phyloP scores from a whole-genome alignment of 2,329 filamentous ascomycete species.

The Emergomyces africanus region DNA sequence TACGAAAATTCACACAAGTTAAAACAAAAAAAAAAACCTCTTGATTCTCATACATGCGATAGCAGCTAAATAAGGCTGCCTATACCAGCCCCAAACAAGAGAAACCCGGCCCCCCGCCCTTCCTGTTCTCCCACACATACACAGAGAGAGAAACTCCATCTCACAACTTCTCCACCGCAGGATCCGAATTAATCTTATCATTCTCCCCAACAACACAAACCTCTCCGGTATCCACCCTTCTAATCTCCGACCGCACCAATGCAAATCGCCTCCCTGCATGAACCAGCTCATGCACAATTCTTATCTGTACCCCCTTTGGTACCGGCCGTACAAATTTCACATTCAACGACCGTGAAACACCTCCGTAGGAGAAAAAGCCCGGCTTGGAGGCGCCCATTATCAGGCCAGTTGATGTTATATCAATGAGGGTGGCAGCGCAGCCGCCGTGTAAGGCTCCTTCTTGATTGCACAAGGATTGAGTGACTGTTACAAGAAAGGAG shows the following conservation, averaged over 20 bases:
- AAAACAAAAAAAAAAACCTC: no score
- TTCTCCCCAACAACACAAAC: slow-evolving; percentile 50
- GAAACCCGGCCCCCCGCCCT: no score
- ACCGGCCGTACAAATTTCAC: slow-evolving; percentile 55
- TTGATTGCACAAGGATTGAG: slow-evolving; percentile 78
- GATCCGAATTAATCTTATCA: slow-evolving; percentile 50
- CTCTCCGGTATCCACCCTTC: slow-evolving; percentile 38
- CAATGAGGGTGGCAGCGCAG: slow-evolving; percentile 54
- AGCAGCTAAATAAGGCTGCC: no score
- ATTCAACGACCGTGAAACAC: slow-evolving; percentile 53
- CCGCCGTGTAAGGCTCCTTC: slow-evolving; percentile 90
- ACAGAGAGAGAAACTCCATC: no score
- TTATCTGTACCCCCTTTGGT: slow-evolving; percentile 37
- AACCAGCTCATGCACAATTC: slow-evolving; percentile 46
- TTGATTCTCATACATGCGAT: no score
- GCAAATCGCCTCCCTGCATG: slow-evolving; percentile 45
- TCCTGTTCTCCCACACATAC: no score
- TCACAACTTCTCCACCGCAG: slow-evolving; percentile 20
- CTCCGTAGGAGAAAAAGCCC: slow-evolving; percentile 49
- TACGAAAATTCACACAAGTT: no score
- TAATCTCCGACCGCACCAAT: slow-evolving; percentile 43
- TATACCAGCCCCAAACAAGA: no score
- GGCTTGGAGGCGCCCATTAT: slow-evolving; percentile 44
- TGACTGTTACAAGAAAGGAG: slow-evolving; percentile 45
- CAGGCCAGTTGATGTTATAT: slow-evolving; percentile 49